Conservation (phyloP, 148 eudicot genomes). For the Euryodendron excelsum region DNA sequence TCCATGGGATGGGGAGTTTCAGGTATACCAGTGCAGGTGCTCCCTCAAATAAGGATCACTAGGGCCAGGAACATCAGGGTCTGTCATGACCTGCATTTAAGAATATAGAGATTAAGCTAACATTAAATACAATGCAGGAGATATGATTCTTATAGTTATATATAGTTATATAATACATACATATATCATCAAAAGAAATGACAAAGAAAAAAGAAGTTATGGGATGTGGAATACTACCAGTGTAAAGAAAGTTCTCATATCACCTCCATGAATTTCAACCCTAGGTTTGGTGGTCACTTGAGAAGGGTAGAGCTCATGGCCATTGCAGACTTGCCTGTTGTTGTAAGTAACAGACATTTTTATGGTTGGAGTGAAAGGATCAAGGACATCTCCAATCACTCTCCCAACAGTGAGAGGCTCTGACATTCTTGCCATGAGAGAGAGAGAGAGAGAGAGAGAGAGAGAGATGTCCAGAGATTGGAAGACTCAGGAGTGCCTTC, state of each 20-base stretch:
- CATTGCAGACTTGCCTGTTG: constrained; percentile 61
- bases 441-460: constrained; percentile 16
- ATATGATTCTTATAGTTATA: too few species aligned
- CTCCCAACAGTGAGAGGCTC: constrained; percentile 70
- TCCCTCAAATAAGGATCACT: too few species aligned
- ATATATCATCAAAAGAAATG: not conserved
- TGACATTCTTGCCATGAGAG: constrained; percentile 36
- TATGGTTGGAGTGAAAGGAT: too few species aligned
- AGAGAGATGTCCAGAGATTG: too few species aligned
- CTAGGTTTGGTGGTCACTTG: constrained; percentile 36
- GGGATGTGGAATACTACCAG: constrained; percentile 54
- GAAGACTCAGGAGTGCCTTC: too few species aligned
- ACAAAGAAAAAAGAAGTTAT: not conserved
- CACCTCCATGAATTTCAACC: too few species aligned
- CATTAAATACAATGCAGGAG: too few species aligned
- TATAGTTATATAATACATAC: too few species aligned
- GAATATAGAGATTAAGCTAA: too few species aligned
- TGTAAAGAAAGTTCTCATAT: too few species aligned
- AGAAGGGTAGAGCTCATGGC: constrained; percentile 77
- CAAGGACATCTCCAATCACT: constrained; percentile 87
- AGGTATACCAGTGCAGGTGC: constrained; percentile 54
- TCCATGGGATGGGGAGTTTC: not conserved
- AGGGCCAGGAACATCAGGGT: too few species aligned
- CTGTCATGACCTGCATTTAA: constrained; percentile 48
- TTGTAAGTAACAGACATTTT: constrained; percentile 50